Percentiles rank a stretch among this genome's conserved stretches.
Conservation (phyloP, 2,329 filamentous ascomycete species). For the Eutypella sp. region DNA sequence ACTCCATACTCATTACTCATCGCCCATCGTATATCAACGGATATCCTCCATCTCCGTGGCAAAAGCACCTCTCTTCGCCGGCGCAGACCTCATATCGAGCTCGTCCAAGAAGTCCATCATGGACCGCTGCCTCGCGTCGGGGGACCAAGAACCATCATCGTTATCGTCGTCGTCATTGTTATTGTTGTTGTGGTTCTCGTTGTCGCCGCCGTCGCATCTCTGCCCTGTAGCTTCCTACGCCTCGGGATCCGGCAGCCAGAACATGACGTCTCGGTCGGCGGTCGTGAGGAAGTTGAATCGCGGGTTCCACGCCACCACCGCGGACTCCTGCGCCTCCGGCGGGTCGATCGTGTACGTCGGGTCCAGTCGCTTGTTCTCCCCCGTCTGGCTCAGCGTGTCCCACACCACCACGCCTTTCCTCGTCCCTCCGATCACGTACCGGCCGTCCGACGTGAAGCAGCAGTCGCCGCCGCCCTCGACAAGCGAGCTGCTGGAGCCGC, state of each 20-base stretch:
- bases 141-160: not conserved
- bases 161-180: not conserved
- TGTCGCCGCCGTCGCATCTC: not conserved
- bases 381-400: slow-evolving; percentile 63
- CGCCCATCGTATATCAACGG: not conserved
- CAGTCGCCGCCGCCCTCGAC: slow-evolving; percentile 68
- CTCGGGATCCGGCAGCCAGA: slow-evolving; percentile 70
- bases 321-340: slow-evolving; percentile 58
- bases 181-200: not conserved
- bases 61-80: not conserved
- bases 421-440: slow-evolving; percentile 79
- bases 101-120: not conserved
- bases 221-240: slow-evolving; percentile 27
- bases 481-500: slow-evolving; percentile 38
- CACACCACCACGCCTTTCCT: slow-evolving; percentile 75
- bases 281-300: slow-evolving; percentile 88
- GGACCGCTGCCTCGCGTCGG: not conserved
- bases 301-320: slow-evolving; percentile 82
- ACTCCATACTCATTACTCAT: not conserved
- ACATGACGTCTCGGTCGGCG: slow-evolving; percentile 77
- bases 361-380: slow-evolving; percentile 54
- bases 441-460: slow-evolving; percentile 84
- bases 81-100: not conserved
- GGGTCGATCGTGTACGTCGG: slow-evolving; percentile 58
- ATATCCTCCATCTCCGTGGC: not conserved